These are phyloP conservation scores for Wallacemonas sp. DNA, from an alignment of 208 protist species.

Conservation along the genomic window DNA sequence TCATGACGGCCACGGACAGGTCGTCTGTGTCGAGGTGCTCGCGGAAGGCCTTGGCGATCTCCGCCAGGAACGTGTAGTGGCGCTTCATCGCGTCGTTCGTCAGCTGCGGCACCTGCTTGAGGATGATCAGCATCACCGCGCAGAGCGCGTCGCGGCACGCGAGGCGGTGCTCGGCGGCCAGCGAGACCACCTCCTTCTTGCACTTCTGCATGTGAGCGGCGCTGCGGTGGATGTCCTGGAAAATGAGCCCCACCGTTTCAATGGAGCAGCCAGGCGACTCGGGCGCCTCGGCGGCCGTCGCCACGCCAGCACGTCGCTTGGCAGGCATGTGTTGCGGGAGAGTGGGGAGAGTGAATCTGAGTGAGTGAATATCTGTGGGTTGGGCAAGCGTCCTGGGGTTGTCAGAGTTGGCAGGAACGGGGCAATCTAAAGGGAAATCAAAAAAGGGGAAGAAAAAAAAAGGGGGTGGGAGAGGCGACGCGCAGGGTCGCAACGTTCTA, in stretches of 20 bases:
- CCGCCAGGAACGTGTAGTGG: conserved; percentile 78
- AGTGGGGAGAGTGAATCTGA: not conserved
- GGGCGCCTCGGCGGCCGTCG: not conserved
- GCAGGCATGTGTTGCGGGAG: not conserved
- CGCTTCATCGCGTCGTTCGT: conserved; percentile 69
- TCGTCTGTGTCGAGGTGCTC: conserved; percentile 59
- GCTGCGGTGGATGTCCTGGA: conserved; percentile 83
- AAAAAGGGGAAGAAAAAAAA: not conserved
- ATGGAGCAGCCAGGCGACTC: conserved; percentile 13
- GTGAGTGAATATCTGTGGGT: conserved; percentile 3
- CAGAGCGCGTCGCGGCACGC: conserved; percentile 41
- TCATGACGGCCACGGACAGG: conserved; percentile 62
- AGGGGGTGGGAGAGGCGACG: not conserved
- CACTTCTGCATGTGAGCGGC: conserved; percentile 67
- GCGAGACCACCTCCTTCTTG: conserved; percentile 54
- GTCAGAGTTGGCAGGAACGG: not conserved
- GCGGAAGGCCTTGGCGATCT: conserved; percentile 64
- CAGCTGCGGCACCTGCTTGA: conserved; percentile 76
- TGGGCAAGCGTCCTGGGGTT: too few relatives aligned
- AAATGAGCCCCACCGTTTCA: conserved; percentile 58
- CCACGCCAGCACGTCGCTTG: not conserved
- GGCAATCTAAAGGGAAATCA: not conserved
- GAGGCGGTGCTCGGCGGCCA: conserved; percentile 19
- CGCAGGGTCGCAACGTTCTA: too few relatives aligned
- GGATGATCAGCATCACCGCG: conserved; percentile 61